Percentiles rank a stretch among this genome's conserved stretches.
Evolutionary conservation across 2,329 filamentous ascomycete species (phyloP).

Genomic region (Ascocoryne sarcoides): DNA sequence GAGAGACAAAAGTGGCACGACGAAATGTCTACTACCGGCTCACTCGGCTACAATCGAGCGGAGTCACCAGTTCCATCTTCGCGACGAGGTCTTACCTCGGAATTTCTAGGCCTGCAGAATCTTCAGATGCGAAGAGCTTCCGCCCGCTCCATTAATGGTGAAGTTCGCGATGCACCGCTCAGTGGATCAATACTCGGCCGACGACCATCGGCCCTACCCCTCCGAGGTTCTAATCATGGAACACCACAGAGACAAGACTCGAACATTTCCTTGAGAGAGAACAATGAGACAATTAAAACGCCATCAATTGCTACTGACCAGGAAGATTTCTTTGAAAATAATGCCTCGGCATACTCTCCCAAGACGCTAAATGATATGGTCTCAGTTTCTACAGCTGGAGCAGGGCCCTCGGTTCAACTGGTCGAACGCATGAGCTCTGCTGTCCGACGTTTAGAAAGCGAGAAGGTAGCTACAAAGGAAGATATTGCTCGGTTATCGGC

Average conservation of each 20-base stretch:
- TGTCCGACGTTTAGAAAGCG: constrained; percentile 81
- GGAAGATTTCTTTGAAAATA: constrained; percentile 39
- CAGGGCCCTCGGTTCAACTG: constrained; percentile 86
- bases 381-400: constrained; percentile 80
- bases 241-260: constrained; percentile 28
- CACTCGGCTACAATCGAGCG: constrained; percentile 25
- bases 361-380: constrained; percentile 75
- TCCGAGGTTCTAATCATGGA: constrained; percentile 22
- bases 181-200: constrained; percentile 14
- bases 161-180: constrained; percentile 16
- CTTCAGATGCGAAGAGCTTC: constrained; percentile 25
- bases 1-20: constrained; percentile 52
- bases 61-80: constrained; percentile 26
- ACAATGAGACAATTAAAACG: constrained; percentile 17
- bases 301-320: constrained; percentile 30
- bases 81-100: constrained; percentile 25
- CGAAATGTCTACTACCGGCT: constrained; percentile 28
- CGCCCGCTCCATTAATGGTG: constrained; percentile 24
- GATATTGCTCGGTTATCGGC: constrained; percentile 69
- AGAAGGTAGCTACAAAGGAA: constrained; percentile 82
- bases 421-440: constrained; percentile 94
- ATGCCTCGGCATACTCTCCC: constrained; percentile 50
- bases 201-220: constrained; percentile 19
- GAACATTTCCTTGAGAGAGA: constrained; percentile 18
- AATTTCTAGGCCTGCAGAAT: constrained; percentile 31